phyloP scores from a whole-genome alignment of 139 green algal species.

The Picochlorum sp. region DNA sequence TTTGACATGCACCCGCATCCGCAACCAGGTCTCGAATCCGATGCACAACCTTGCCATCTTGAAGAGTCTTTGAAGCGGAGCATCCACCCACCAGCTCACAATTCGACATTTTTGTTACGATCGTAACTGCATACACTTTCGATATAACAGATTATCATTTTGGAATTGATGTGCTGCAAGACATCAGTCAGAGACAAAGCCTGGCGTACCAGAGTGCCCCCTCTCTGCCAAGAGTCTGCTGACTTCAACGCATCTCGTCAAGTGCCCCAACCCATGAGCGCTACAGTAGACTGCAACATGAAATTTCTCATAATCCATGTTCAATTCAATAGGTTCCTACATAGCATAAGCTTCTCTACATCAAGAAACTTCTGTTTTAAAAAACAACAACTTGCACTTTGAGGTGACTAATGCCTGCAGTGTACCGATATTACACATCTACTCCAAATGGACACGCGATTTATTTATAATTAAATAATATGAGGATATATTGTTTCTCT shows the following conservation, averaged over 20 bases:
- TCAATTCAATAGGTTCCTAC: too few relatives aligned
- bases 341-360: too few relatives aligned
- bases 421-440: too few relatives aligned
- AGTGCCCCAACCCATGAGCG: slow-evolving; percentile 54
- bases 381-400: too few relatives aligned
- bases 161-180: neutral
- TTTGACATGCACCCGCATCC: slow-evolving; percentile 47
- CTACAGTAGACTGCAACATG: slow-evolving; percentile 33
- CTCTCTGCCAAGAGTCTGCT: slow-evolving; percentile 18
- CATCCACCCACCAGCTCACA: slow-evolving; percentile 20
- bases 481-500: too few relatives aligned
- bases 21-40: slow-evolving; percentile 25
- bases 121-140: slow-evolving; percentile 13
- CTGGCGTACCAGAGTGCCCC: slow-evolving; percentile 20
- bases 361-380: too few relatives aligned
- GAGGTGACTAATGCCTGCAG: too few relatives aligned
- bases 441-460: too few relatives aligned
- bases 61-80: neutral
- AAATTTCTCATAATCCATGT: too few relatives aligned
- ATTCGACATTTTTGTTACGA: slow-evolving; percentile 28
- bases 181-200: neutral
- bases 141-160: neutral
- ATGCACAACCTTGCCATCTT: slow-evolving; percentile 2
- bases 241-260: slow-evolving; percentile 46
- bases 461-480: too few relatives aligned